Conservation (phyloP, 345 rosid species). For the Eucalyptus coolabah region DNA sequence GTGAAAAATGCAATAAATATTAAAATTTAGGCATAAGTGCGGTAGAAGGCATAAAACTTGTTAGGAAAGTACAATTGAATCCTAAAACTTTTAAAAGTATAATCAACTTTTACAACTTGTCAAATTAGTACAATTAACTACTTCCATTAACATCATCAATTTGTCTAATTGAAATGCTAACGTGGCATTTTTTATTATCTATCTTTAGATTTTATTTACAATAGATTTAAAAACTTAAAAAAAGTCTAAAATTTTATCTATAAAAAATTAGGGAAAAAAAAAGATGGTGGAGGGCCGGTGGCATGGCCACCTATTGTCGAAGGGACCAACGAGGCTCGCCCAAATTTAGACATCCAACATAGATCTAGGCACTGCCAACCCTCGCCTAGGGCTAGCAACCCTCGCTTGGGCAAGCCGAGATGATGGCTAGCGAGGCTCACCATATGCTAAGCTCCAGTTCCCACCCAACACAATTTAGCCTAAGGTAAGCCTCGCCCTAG, state of each 20-base stretch:
- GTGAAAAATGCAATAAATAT: neutral
- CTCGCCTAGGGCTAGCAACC: accelerated
- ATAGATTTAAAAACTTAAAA: too few species aligned
- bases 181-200: neutral
- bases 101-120: too few species aligned
- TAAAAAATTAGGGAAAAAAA: accelerated
- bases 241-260: too few species aligned
- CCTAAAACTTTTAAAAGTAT: too few species aligned
- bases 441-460: too few species aligned
- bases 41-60: neutral
- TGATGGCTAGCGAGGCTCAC: too few species aligned
- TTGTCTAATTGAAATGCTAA: neutral
- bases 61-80: too few species aligned
- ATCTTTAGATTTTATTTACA: too few species aligned
- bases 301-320: neutral
- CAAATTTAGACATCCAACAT: neutral
- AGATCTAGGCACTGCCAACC: neutral
- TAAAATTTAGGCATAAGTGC: neutral
- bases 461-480: too few species aligned
- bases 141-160: neutral
- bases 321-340: accelerated
- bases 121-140: too few species aligned
- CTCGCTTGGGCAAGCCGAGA: too few species aligned
- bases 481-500: accelerated
- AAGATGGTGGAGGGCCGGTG: neutral